A percentile compares a stretch with the other conserved stretches of the same genome.
Evolutionary conservation across 306 rosid species (phyloP).

Genomic region (Trichosanthes cucumerina): DNA sequence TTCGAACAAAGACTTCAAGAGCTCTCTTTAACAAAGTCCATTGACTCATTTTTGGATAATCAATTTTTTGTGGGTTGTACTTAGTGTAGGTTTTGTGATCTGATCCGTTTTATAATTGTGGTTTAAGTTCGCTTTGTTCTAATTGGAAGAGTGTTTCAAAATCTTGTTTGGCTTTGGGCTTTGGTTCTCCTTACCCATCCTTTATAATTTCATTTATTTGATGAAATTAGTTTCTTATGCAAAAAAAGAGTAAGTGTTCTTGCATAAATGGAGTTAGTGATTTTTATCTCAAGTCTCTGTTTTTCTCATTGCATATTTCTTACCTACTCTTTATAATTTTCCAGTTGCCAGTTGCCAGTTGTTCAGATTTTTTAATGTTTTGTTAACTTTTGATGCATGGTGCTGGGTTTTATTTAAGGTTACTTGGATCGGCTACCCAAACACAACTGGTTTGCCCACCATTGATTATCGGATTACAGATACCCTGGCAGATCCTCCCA

Average conservation of each 20-base stretch:
- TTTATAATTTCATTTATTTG: background rate
- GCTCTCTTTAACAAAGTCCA: background rate
- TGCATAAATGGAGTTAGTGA: background rate
- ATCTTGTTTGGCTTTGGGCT: background rate
- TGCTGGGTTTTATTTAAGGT: constrained; percentile 42
- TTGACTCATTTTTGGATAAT: background rate
- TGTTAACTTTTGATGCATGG: background rate
- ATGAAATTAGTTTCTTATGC: background rate
- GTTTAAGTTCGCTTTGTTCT: background rate
- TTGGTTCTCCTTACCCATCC: background rate
- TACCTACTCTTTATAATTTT: background rate
- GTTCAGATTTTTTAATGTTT: background rate
- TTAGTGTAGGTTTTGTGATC: background rate
- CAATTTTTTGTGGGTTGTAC: background rate
- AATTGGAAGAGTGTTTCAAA: background rate
- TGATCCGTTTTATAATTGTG: background rate
- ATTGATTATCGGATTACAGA: constrained; percentile 93
- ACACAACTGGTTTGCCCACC: constrained; percentile 94
- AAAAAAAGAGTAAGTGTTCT: background rate
- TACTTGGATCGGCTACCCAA: constrained; percentile 99
- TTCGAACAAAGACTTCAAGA: background rate
- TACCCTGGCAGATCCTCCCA: constrained; percentile 83
- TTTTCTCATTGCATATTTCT: background rate
- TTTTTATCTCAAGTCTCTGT: background rate
- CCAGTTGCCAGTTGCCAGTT: background rate